Conservation (phyloP, 495 filamentous ascomycete genomes). For the Annulohypoxylon nitens region DNA sequence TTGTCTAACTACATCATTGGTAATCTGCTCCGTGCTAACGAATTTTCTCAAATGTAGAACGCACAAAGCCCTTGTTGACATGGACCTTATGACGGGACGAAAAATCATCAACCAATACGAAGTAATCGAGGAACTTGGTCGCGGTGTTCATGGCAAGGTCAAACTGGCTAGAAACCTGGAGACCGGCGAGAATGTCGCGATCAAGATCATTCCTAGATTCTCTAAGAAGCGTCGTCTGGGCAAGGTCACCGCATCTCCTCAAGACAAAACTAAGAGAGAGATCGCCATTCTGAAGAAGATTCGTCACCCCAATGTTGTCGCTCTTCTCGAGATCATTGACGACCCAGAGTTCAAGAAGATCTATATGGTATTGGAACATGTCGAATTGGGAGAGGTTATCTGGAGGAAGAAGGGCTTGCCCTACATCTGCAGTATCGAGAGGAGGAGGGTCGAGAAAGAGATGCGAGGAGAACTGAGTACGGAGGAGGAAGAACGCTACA, state of each 20-base stretch:
- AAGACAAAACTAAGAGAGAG: conserved; percentile 96
- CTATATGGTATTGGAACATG: conserved; percentile 95
- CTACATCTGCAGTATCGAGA: conserved; percentile 85
- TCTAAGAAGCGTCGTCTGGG: conserved; percentile 94
- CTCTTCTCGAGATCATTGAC: conserved; percentile 95
- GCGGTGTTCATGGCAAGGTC: conserved; percentile 96
- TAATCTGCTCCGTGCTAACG: conserved; percentile 24
- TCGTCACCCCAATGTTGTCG: conserved; percentile 93
- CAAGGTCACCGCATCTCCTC: conserved; percentile 71
- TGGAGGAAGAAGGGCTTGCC: conserved; percentile 89
- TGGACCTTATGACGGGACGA: conserved; percentile 86
- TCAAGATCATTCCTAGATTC: conserved; percentile 98
- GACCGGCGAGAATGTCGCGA: conserved; percentile 86
- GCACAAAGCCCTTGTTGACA: conserved; percentile 88
- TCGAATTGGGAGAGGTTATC: conserved; percentile 90
- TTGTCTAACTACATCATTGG: conserved; percentile 3
- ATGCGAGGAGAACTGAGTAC: conserved; percentile 69
- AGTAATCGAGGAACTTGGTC: conserved; percentile 93
- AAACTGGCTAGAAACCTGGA: conserved; percentile 87
- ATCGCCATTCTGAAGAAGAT: conserved; percentile 99
- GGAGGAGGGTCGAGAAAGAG: conserved; percentile 79
- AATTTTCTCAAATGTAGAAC: conserved; percentile 65
- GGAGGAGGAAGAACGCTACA: conserved; percentile 73
- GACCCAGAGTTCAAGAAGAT: conserved; percentile 96
- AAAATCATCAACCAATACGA: conserved; percentile 98